Evolutionary conservation across 164 flowering plant genomes (phyloP).

Genomic region (Brasenia schreberi): DNA sequence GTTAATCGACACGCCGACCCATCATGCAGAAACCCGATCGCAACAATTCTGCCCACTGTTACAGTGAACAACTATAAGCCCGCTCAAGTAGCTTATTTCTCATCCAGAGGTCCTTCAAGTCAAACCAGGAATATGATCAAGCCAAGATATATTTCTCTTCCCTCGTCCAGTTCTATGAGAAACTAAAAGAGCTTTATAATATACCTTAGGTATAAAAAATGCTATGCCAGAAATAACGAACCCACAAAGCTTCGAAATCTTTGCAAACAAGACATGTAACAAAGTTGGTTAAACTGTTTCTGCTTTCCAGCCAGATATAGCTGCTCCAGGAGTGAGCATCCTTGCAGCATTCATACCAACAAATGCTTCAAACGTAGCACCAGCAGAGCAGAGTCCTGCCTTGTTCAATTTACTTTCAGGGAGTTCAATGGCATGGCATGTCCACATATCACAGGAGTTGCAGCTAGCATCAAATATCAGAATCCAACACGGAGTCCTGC

Average conservation of each 20-base stretch:
- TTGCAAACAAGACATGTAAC: no score
- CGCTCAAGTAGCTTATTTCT: conserved; percentile 49
- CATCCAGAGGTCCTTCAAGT: conserved; percentile 60
- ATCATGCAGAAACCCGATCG: conserved; percentile 38
- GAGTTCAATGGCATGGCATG: conserved; percentile 56
- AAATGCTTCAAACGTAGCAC: conserved; percentile 20
- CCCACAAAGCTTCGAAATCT: no score
- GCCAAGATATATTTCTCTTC: conserved; percentile 22
- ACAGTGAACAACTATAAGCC: conserved; percentile 30
- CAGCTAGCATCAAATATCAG: conserved; percentile 42
- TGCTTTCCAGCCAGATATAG: conserved; percentile 63
- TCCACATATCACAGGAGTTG: conserved; percentile 75
- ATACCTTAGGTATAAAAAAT: no score
- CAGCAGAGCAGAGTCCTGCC: conserved; percentile 33
- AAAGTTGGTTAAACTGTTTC: background rate
- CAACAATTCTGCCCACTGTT: conserved; percentile 49
- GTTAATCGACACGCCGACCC: no score
- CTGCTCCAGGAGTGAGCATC: conserved; percentile 79
- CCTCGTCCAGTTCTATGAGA: background rate
- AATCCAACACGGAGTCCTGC: conserved; percentile 57
- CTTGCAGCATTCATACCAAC: conserved; percentile 70
- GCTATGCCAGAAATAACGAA: no score
- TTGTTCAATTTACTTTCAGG: conserved; percentile 55
- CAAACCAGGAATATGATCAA: conserved; percentile 46
- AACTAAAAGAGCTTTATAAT: no score